These are phyloP conservation scores for Plasmodium chabaudi DNA, from an alignment of 169 alveolate genomes.

Conservation along the genomic window DNA sequence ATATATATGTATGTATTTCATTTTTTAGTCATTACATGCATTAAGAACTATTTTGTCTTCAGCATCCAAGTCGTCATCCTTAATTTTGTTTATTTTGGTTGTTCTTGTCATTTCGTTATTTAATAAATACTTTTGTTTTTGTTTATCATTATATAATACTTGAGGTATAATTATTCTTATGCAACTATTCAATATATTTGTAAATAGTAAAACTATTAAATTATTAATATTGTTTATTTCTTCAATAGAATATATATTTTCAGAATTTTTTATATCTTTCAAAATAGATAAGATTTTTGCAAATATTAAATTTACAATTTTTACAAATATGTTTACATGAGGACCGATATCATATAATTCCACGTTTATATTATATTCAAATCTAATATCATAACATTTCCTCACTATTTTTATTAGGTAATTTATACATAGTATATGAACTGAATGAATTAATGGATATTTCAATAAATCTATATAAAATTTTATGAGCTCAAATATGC, in stretches of 20 bases:
- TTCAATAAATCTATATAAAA: conserved; percentile 53
- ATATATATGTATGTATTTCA: neutral
- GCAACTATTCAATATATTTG: conserved; percentile 37
- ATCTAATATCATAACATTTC: conserved; percentile 48
- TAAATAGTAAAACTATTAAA: conserved; percentile 46
- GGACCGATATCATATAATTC: conserved; percentile 73
- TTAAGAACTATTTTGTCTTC: conserved; percentile 53
- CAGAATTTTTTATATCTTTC: conserved; percentile 54
- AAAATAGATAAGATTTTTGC: conserved; percentile 51
- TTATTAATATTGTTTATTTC: conserved; percentile 53
- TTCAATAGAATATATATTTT: conserved; percentile 20
- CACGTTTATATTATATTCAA: conserved; percentile 42
- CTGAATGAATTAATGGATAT: conserved; percentile 48
- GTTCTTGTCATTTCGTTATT: conserved; percentile 15
- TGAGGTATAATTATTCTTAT: conserved; percentile 49
- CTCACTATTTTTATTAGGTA: conserved; percentile 45
- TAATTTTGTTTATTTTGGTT: conserved; percentile 1
- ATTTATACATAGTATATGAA: conserved; percentile 58
- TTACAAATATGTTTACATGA: conserved; percentile 61
- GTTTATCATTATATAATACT: conserved; percentile 39
- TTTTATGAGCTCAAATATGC: conserved; percentile 69
- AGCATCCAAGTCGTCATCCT: conserved; percentile 2
- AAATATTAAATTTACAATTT: conserved; percentile 66
- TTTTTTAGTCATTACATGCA: conserved; percentile 30
- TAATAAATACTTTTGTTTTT: conserved; percentile 28